phyloP scores from a whole-genome alignment of 2,329 filamentous ascomycete genomes.

The Ceratocystis colombiana region DNA sequence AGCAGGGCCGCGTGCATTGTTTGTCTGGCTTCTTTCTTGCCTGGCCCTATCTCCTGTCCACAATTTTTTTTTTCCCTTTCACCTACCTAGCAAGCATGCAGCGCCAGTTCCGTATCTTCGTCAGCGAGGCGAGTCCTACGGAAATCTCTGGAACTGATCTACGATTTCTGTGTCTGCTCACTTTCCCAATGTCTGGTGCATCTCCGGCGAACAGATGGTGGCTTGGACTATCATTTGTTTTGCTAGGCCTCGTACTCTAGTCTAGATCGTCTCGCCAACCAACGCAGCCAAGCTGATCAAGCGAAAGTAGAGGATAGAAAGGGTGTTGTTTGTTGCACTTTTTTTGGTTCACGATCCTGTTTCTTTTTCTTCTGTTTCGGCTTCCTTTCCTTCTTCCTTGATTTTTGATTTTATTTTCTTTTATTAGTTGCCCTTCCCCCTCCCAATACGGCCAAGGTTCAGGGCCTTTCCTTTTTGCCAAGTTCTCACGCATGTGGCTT shows the following conservation, averaged over 20 bases:
- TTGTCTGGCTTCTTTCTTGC: not conserved
- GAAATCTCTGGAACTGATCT: constrained; percentile 11
- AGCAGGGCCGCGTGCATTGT: not conserved
- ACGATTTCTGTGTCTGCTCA: not conserved
- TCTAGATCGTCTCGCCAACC: not conserved
- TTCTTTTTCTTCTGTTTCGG: not conserved
- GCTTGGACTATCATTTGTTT: not conserved
- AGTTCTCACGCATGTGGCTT: constrained; percentile 5
- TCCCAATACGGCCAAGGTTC: not conserved
- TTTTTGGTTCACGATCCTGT: not conserved
- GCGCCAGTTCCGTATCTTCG: not conserved
- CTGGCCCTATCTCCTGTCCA: too few species aligned
- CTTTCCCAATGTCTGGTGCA: not conserved
- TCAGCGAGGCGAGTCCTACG: not conserved
- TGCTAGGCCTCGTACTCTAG: not conserved
- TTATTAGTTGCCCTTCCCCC: not conserved
- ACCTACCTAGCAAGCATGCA: not conserved
- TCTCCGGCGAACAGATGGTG: not conserved
- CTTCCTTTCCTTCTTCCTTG: not conserved
- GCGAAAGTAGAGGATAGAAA: not conserved
- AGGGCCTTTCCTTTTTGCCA: not conserved
- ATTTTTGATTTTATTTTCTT: not conserved
- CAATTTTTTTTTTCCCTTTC: not conserved
- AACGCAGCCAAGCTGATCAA: not conserved
- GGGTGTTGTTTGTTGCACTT: not conserved